Conservation (phyloP, 2,329 filamentous ascomycete genomes). For the Fusarium sp. region DNA sequence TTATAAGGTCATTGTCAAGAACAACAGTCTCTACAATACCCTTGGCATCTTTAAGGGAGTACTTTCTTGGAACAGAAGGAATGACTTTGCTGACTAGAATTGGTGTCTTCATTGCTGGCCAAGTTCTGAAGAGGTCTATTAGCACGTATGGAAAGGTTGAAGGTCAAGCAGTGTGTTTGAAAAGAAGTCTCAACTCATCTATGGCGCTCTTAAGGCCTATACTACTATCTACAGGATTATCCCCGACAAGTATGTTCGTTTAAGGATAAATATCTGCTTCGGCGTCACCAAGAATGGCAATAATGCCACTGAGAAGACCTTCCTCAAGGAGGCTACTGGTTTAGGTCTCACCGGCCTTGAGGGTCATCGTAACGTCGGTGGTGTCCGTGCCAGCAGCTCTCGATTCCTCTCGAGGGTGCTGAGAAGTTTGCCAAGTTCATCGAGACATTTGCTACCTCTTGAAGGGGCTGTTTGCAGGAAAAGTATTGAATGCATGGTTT, state of each 20-base stretch:
- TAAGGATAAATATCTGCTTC: slow-evolving; percentile 97
- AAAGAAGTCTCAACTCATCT: slow-evolving; percentile 80
- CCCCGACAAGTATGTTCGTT: slow-evolving; percentile 77
- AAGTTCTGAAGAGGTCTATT: slow-evolving; percentile 82
- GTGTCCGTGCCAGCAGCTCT: slow-evolving; percentile 84
- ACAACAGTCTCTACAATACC: slow-evolving; percentile 96
- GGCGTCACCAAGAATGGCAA: slow-evolving; percentile 69
- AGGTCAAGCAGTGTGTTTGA: slow-evolving; percentile 79
- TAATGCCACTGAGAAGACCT: slow-evolving; percentile 77
- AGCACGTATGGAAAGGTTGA: slow-evolving; percentile 72
- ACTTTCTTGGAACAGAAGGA: not conserved
- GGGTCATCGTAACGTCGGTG: slow-evolving; percentile 79
- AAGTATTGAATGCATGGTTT: not conserved
- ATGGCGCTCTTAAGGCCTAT: slow-evolving; percentile 77
- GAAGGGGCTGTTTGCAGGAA: not conserved
- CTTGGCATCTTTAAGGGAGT: slow-evolving; percentile 86
- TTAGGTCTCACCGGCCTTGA: slow-evolving; percentile 81
- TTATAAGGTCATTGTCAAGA: slow-evolving; percentile 87
- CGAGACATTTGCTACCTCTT: slow-evolving; percentile 56
- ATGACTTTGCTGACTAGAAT: slow-evolving; percentile 14
- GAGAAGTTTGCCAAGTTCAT: slow-evolving; percentile 75
- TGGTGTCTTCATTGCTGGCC: slow-evolving; percentile 87
- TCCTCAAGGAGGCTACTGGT: slow-evolving; percentile 76
- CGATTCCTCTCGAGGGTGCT: slow-evolving; percentile 72
- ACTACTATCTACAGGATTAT: slow-evolving; percentile 79